Percentiles rank a stretch among this genome's conserved stretches.
Conservation (phyloP, 208 protist genomes). For the Acanthamoeba polyphaga region DNA sequence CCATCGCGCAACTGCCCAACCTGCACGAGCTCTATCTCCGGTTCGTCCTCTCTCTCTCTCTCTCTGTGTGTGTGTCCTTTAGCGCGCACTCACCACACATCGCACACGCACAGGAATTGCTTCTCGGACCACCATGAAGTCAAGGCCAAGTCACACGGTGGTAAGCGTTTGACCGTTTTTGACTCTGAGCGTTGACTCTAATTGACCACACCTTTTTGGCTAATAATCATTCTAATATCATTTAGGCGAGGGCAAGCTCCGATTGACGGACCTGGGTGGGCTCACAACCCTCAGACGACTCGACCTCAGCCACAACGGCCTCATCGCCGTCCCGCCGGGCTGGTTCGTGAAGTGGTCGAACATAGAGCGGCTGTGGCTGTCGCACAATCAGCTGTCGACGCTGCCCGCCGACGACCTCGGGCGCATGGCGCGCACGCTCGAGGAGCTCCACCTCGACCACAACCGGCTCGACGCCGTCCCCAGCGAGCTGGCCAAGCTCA, state of each 20-base stretch:
- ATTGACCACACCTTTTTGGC: background rate
- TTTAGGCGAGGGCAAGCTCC: background rate
- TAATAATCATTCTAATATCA: too few species aligned
- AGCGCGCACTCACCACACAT: too few species aligned
- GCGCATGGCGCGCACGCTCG: background rate
- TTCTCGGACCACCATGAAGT: too few species aligned
- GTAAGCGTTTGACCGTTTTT: too few species aligned
- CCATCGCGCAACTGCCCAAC: background rate
- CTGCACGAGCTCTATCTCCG: background rate
- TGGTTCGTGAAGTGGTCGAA: background rate
- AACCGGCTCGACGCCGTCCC: background rate
- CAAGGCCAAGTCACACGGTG: too few species aligned
- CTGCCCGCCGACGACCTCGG: background rate
- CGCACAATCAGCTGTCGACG: background rate
- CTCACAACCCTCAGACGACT: background rate
- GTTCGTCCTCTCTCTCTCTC: too few species aligned
- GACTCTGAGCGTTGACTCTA: too few species aligned
- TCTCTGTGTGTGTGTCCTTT: too few species aligned
- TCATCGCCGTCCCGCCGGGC: background rate
- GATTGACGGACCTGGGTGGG: background rate
- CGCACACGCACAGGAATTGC: too few species aligned
- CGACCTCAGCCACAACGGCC: too few species aligned
- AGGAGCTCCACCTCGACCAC: conserved; percentile 33
- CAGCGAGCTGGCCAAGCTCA: conserved; percentile 19
- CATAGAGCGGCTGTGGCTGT: background rate